phyloP scores from a whole-genome alignment of 108 stramenopile species.

The Skeletonema tropicum region DNA sequence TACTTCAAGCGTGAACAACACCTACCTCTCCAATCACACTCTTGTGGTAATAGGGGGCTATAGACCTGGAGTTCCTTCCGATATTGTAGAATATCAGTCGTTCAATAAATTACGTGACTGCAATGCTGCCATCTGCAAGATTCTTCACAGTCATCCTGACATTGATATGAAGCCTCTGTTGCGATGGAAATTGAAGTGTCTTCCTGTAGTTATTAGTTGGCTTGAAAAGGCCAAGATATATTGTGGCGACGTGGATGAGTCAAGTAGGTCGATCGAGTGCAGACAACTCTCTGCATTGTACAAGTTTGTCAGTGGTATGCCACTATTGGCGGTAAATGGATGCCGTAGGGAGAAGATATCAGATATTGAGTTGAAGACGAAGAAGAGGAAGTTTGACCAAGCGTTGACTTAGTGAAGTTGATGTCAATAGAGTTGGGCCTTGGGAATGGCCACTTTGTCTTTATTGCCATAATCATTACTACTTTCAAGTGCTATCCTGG shows the following conservation, averaged over 20 bases:
- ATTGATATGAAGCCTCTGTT: not conserved
- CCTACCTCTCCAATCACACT: slow-evolving; percentile 23
- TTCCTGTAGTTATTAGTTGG: not conserved
- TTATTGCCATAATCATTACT: no score
- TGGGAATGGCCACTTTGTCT: no score
- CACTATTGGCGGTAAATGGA: not conserved
- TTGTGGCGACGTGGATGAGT: not conserved
- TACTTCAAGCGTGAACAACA: slow-evolving; percentile 15
- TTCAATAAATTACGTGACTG: not conserved
- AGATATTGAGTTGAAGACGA: no score
- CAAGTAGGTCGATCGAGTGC: not conserved
- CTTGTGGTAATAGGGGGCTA: not conserved
- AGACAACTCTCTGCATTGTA: not conserved
- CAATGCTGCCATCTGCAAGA: not conserved
- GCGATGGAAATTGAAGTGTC: not conserved
- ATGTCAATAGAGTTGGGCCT: no score
- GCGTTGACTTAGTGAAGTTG: no score
- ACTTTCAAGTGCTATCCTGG: no score
- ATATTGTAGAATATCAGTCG: not conserved
- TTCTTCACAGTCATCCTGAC: not conserved
- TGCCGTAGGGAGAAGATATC: not conserved
- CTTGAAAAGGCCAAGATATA: not conserved
- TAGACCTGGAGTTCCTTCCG: no score
- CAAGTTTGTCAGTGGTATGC: not conserved
- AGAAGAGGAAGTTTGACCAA: no score